Conservation (phyloP, 768 basidiomycete genomes). For the Mycena leptocephala region DNA sequence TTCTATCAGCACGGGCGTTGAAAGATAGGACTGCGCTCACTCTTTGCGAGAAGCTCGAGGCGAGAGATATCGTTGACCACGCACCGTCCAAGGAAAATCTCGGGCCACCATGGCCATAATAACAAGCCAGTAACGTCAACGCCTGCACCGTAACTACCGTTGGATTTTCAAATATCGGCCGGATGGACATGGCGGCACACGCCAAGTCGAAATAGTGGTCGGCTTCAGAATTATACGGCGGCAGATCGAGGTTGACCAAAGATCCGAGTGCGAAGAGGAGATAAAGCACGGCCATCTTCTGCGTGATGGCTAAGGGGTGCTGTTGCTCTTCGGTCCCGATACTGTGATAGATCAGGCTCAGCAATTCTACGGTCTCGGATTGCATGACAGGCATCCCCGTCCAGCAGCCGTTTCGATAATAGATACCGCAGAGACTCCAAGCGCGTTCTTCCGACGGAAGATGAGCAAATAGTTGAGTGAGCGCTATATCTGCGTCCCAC, state of each 20-base stretch:
- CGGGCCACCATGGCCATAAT: too few relatives aligned
- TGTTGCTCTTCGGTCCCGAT: not conserved
- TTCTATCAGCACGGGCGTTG: not conserved
- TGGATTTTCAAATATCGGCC: too few relatives aligned
- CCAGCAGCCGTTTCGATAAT: constrained; percentile 59
- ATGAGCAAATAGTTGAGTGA: constrained; percentile 42
- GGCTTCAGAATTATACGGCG: constrained; percentile 51
- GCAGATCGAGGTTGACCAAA: constrained; percentile 39
- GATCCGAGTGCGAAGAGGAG: constrained; percentile 36
- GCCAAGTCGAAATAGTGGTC: constrained; percentile 63
- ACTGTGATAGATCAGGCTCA: not conserved
- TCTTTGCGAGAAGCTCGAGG: constrained; percentile 51
- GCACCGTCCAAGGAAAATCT: constrained; percentile 49
- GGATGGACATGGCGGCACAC: too few relatives aligned
- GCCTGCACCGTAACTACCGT: too few relatives aligned
- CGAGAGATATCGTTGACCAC: constrained; percentile 49
- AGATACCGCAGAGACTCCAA: constrained; percentile 60
- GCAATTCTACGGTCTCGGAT: constrained; percentile 61
- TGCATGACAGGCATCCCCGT: constrained; percentile 60
- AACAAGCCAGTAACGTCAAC: too few relatives aligned
- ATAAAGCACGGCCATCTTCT: constrained; percentile 34
- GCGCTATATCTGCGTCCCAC: constrained; percentile 36
- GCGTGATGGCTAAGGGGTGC: not conserved
- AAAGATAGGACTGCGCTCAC: constrained; percentile 41
- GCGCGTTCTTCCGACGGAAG: constrained; percentile 56